These are phyloP conservation scores for Ophiostoma pallidulum DNA, from an alignment of 2,329 filamentous ascomycete genomes.

Conservation along the genomic window DNA sequence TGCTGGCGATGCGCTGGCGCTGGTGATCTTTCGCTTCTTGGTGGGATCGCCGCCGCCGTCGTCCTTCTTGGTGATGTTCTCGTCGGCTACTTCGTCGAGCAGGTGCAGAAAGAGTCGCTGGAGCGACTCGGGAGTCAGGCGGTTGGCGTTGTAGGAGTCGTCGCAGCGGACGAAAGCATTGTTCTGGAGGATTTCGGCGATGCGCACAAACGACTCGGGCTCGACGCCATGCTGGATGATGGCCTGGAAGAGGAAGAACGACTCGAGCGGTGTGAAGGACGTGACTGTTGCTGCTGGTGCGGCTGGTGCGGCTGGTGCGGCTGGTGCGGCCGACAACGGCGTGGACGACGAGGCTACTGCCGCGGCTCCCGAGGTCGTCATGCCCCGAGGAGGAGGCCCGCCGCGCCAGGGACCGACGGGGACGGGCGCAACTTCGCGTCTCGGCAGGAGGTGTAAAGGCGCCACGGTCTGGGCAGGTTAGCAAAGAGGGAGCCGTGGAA, in stretches of 20 bases:
- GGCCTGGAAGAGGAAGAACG: conserved; percentile 26
- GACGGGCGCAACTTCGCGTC: conserved; percentile 25
- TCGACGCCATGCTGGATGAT: conserved; percentile 24
- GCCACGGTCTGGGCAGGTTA: conserved; percentile 24
- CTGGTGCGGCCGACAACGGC: neutral
- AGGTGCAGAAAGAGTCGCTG: conserved; percentile 69
- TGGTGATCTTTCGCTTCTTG: conserved; percentile 66
- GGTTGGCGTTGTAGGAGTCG: conserved; percentile 59
- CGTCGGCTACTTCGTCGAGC: conserved; percentile 59
- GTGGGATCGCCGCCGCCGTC: conserved; percentile 34
- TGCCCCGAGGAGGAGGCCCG: conserved; percentile 25
- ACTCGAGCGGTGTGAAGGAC: conserved; percentile 29
- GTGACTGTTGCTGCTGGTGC: too few relatives aligned
- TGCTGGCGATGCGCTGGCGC: conserved; percentile 54
- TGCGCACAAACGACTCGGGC: conserved; percentile 25
- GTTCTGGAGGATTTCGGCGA: conserved; percentile 54
- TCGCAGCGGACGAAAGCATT: conserved; percentile 65
- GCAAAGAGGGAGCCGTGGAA: too few relatives aligned
- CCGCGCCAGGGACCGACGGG: conserved; percentile 27
- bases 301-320: too few relatives aligned
- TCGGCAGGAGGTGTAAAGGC: conserved; percentile 27
- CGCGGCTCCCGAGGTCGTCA: conserved; percentile 23
- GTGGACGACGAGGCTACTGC: neutral
- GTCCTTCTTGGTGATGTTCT: conserved; percentile 31
- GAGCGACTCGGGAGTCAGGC: conserved; percentile 69